Percentiles rank a stretch among this genome's conserved stretches.
phyloP scores from a whole-genome alignment of 2,329 filamentous ascomycete genomes.

The Ceratocystis harringtonii region DNA sequence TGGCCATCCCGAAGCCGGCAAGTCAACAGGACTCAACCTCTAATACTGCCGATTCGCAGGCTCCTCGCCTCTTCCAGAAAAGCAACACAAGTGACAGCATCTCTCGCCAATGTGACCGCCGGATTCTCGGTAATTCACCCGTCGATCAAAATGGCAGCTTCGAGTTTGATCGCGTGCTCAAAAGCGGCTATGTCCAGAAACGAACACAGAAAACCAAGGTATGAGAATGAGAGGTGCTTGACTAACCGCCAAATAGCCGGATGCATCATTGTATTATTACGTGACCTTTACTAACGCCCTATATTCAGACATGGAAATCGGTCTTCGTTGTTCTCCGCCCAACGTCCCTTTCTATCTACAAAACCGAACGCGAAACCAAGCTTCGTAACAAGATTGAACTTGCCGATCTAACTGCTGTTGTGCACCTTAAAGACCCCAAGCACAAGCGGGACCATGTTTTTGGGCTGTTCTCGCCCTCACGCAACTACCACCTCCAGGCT shows the following conservation, averaged over 20 bases:
- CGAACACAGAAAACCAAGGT: slow-evolving; percentile 91
- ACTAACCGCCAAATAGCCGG: background rate
- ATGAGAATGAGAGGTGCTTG: slow-evolving; percentile 21
- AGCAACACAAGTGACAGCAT: background rate
- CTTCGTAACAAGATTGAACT: slow-evolving; percentile 78
- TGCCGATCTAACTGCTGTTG: slow-evolving; percentile 80
- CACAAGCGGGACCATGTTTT: slow-evolving; percentile 78
- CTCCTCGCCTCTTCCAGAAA: background rate
- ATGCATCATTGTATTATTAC: no score
- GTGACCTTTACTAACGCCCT: slow-evolving; percentile 19
- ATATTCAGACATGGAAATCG: slow-evolving; percentile 65
- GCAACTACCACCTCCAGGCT: slow-evolving; percentile 84
- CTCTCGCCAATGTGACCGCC: slow-evolving; percentile 4
- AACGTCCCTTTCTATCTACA: slow-evolving; percentile 83
- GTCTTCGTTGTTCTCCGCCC: slow-evolving; percentile 82
- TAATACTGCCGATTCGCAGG: background rate
- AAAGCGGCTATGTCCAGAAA: slow-evolving; percentile 73
- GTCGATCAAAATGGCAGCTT: slow-evolving; percentile 94
- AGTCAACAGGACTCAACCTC: background rate
- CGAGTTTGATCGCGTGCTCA: slow-evolving; percentile 86
- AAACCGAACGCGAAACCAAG: slow-evolving; percentile 76
- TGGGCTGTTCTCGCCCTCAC: slow-evolving; percentile 77
- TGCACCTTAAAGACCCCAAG: slow-evolving; percentile 76
- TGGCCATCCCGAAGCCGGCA: slow-evolving; percentile 11
- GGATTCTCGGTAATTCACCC: slow-evolving; percentile 50